Percentiles rank a stretch among this genome's conserved stretches.
Evolutionary conservation across 2,329 filamentous ascomycete genomes (phyloP).

Genomic region (Diaporthe vexans): DNA sequence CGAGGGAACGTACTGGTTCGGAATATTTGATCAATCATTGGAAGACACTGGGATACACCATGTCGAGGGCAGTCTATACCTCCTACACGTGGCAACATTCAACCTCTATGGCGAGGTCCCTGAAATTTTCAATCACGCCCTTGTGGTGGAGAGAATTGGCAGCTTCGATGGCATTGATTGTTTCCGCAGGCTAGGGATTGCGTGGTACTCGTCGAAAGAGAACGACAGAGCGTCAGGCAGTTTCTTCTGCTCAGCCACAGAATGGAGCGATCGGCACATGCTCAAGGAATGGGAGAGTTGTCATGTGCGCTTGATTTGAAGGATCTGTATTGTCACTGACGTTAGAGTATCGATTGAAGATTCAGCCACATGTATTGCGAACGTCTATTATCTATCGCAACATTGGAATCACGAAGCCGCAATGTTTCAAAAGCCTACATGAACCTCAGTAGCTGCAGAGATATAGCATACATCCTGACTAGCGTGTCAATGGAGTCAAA

Average conservation of each 20-base stretch:
- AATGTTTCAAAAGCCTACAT: too few relatives aligned
- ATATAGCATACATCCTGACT: too few relatives aligned
- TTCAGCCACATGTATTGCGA: too few relatives aligned
- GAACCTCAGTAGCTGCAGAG: too few relatives aligned
- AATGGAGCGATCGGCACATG: not conserved
- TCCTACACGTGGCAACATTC: not conserved
- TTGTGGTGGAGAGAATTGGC: not conserved
- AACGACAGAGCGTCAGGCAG: accelerated
- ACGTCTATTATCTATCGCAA: too few relatives aligned
- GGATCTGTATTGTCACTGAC: too few relatives aligned
- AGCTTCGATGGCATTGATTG: not conserved
- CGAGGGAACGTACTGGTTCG: not conserved
- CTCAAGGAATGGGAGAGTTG: not conserved
- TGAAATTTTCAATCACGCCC: not conserved
- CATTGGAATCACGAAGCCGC: too few relatives aligned
- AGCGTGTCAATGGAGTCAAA: too few relatives aligned
- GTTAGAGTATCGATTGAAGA: too few relatives aligned
- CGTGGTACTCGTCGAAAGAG: not conserved
- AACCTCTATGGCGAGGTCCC: too few relatives aligned
- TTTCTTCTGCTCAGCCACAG: not conserved
- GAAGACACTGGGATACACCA: not conserved
- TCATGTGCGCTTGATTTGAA: not conserved
- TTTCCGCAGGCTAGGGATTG: slow-evolving; percentile 4
- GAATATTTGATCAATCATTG: not conserved
- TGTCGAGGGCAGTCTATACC: not conserved